Evolutionary conservation across 495 filamentous ascomycete genomes (phyloP), one percentile per base, ranked within the genome.

Genomic region (Penicillium daleae): DNA sequence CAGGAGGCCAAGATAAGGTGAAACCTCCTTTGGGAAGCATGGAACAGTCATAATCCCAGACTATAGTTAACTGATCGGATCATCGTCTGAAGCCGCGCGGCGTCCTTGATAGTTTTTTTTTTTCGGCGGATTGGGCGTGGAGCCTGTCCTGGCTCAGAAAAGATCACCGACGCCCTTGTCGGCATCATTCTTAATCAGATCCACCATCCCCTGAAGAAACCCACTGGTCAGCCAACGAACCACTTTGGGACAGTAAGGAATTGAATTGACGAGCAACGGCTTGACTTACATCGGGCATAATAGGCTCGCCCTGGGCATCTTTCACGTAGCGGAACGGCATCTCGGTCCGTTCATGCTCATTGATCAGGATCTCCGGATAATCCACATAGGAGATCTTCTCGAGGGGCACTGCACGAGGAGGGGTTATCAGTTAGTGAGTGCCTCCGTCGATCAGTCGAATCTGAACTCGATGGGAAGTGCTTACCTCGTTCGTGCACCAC

Each of bases 301-400:
- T 85, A 8, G 92, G 91, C 66, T 89, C 79, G 24, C 90, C 92
- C 59, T 92, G 80, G 7, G 82, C 75, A 50, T 81, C 88, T 69
- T 84, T 89, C 24, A 99, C 92, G 72, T 99, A 99, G 56, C 94
- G 90, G 76, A 98, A 99, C 0, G 95, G 95, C 95, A 99, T 99
- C 73, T 96, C 83, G 1, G 92, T 96, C 67, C 90, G 92, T 73
- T 99, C 95, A 71, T 97, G 87, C 71, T 94, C 89, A 76, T 90
- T 92, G 73, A 98, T 87, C 62, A 86, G 85, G 66, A 99, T 80
- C 69, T 98, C 94, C 0, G 95, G 95, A 71, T 90, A 86, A 68
- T 98, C 93, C 13, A 92, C 68, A 67, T 93, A 97, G 26, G 83
- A 81, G 31, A 99, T 90, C 59, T 92, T 76, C 46, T 88, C 83